Base-by-base conservation (phyloP, 2,329 filamentous ascomycete genomes). In the Pleurostoma richardsiae region DNA sequence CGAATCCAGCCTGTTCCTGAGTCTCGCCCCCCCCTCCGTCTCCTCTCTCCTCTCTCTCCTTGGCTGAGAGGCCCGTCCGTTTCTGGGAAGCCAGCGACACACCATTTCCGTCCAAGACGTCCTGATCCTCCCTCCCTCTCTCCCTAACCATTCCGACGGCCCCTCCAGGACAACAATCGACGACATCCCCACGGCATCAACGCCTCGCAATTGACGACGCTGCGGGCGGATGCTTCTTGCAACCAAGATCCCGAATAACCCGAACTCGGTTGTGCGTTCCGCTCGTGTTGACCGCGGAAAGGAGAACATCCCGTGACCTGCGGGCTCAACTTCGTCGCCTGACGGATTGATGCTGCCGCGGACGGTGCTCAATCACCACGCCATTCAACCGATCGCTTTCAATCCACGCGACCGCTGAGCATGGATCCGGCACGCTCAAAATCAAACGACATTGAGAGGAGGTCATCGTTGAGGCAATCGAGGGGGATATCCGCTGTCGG, bases 381-480 rank as follows among this genome's bases (percentile, higher is more conserved):
- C 19, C 42, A 29, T n/a, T 26, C 27, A 41, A 36, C 26, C 10
- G 42, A 8, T 40, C 45, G 5, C 11, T 7, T n/a, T 42, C 30
- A 42, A 31, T 29, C 30, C 10, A 41, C 30, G 42, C 47, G 43
- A 41, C 41, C 38, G 38, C 29, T 38, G 41, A 43, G 40, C 6
- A 52, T 52, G 50, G 45, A 44, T 33, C 40, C 47, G 29, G 31
- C 40, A 5, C 46, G 30, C 29, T 11, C 39, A 6, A 52, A 52
- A 30, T 33, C 49, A 29, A 45, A 44, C 26, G 48, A 52, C 29
- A 43, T 45, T 27, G 50, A 52, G 45, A 43, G 50, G 43, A 52
- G 50, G 43, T 38, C 45, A 26, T 52, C 50, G 10, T 30, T 50
- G 5, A 45, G 50, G 43, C 43, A 42, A n/a, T 48, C 50, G 6